A percentile compares a stretch with the other conserved stretches of the same genome.
Evolutionary conservation across 2,329 filamentous ascomycete species (phyloP).

Genomic region (Calonectria pauciramosa): DNA sequence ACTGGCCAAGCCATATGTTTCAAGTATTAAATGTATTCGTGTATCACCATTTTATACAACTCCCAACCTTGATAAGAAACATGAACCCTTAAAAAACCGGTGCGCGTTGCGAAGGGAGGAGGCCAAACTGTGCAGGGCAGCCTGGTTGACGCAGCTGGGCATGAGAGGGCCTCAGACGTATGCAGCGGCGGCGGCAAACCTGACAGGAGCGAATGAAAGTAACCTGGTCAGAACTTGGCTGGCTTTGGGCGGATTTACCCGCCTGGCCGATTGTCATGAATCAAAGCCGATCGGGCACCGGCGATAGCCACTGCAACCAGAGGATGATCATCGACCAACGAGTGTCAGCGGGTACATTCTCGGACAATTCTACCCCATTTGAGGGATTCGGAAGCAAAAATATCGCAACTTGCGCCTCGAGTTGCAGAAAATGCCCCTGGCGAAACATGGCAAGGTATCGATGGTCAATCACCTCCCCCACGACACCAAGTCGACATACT

Average conservation of each 20-base stretch:
- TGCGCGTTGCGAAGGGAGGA: background rate
- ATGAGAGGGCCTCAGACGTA: background rate
- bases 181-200: background rate
- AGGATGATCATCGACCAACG: too few relatives aligned
- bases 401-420: too few relatives aligned
- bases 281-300: background rate
- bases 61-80: background rate
- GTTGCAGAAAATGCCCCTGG: too few relatives aligned
- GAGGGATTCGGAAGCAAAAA: too few relatives aligned
- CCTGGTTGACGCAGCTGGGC: background rate
- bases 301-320: too few relatives aligned
- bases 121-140: too few relatives aligned
- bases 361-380: background rate
- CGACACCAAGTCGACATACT: background rate
- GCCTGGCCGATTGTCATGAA: background rate
- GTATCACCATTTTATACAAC: background rate
- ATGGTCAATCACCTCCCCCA: background rate
- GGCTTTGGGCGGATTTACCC: background rate
- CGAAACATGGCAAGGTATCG: background rate
- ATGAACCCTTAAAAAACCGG: background rate
- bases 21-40: background rate
- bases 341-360: background rate
- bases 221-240: background rate
- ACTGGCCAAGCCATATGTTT: background rate
- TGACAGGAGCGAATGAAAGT: too few relatives aligned